Evolutionary conservation across 1,284 basidiomycete species (phyloP).

Genomic region (Trichosporon asahii): DNA sequence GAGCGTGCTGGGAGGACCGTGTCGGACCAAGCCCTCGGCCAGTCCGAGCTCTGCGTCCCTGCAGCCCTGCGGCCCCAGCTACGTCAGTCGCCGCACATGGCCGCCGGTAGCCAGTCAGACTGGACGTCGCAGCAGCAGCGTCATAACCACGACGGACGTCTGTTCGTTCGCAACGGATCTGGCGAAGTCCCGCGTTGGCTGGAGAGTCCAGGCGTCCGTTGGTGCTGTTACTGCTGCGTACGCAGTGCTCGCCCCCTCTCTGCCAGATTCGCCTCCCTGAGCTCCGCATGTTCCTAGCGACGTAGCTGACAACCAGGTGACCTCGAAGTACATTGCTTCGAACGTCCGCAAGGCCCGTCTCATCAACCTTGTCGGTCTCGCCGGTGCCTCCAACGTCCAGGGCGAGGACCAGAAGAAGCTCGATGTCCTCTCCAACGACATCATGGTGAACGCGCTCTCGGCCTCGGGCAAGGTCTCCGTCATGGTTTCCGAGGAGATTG

Average conservation of each 20-base stretch:
- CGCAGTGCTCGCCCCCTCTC: neutral
- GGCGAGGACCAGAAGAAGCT: conserved; percentile 99
- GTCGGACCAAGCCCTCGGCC: neutral
- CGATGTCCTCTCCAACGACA: conserved; percentile 95
- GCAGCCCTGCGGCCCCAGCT: neutral
- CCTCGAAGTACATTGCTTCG: conserved; percentile 85
- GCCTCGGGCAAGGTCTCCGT: conserved; percentile 94
- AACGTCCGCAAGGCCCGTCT: conserved; percentile 46
- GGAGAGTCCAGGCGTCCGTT: neutral
- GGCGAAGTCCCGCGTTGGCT: neutral
- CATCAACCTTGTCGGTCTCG: conserved; percentile 52
- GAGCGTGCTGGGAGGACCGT: neutral
- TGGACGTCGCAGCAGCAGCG: neutral
- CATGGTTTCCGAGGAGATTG: conserved; percentile 89
- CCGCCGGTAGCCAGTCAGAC: neutral
- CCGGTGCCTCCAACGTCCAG: conserved; percentile 93
- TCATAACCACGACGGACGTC: neutral
- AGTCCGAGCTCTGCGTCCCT: neutral
- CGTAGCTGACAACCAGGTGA: conserved; percentile 51
- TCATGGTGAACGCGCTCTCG: conserved; percentile 94
- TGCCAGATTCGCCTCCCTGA: neutral
- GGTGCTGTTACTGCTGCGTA: too few relatives aligned
- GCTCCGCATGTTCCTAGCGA: neutral
- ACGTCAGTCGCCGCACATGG: neutral
- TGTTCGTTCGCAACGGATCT: neutral